Base-by-base conservation (phyloP, 768 basidiomycete genomes). In the Suillus alpinus region DNA sequence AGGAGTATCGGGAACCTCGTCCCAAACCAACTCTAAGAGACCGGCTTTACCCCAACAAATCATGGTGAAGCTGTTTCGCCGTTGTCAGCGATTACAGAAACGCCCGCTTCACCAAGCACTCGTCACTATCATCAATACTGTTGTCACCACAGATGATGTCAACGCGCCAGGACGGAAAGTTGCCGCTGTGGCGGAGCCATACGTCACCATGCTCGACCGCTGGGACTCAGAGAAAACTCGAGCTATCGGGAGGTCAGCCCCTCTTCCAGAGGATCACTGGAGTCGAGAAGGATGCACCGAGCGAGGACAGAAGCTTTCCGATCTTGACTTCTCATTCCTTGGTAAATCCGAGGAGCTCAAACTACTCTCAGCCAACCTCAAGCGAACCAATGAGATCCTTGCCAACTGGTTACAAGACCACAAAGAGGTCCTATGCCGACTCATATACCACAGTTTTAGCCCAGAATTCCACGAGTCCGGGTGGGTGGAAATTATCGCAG, bases 401-500 rank as follows among this genome's bases (percentile, higher is more conserved):
- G 16, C 9, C 14, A 43, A 23, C 12, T 56, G 55, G 55, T 37
- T 36, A 12, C 36, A 43, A 9, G 55, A 56, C 29, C 55, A 31
- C 3, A 56, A 56, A 14, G 55, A 56, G 23, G 55, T 34, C 9
- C 6, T 18, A 8, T 14, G 36, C 2, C 23, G 1, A 13, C 10
- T 23, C 18, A 41, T 23, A 23, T 39, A 56, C 13, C n/a, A 14
- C 14, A 23, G 14, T 7, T 20, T 26, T 10, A 18, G 7, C 14
- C 68, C 73, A 12, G 39, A 69, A 44, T 72, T 73, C 61, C 73
- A 71, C 0, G 57, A 66, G 26, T 31, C 58, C 0, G 69, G 71
- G n/a, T 75, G 74, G 73, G 62, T 62, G 0, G 62, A 67, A 55
- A 67, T 76, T 51, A 23, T 57, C 40, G 13, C 56, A 7, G 72